phyloP scores from a whole-genome alignment of 768 basidiomycete genomes.

The Boletellus ananas region DNA sequence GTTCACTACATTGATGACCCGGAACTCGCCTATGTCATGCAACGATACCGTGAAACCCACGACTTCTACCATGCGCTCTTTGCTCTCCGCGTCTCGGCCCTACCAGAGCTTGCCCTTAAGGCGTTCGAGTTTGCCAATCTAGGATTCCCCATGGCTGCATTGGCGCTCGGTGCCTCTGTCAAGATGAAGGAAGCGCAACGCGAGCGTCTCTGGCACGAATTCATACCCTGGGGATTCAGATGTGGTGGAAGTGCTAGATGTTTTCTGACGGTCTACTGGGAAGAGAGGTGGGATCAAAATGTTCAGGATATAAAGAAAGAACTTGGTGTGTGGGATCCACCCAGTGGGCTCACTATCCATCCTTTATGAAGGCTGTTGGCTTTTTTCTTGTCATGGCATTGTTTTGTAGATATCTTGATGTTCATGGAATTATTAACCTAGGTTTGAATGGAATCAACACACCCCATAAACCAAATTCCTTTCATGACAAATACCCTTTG shows the following conservation, averaged over 20 bases:
- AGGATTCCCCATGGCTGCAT: constrained; percentile 79
- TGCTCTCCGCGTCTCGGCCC: constrained; percentile 83
- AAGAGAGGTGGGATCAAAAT: constrained; percentile 85
- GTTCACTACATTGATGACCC: constrained; percentile 94
- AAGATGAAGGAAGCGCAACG: constrained; percentile 41
- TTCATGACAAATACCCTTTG: no score
- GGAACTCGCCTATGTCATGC: constrained; percentile 96
- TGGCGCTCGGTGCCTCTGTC: constrained; percentile 59
- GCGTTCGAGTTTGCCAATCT: constrained; percentile 93
- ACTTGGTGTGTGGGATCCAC: constrained; percentile 82
- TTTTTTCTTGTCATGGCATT: neutral
- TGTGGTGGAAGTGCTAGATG: constrained; percentile 73
- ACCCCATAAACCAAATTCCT: no score
- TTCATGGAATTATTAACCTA: neutral
- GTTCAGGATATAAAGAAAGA: constrained; percentile 81
- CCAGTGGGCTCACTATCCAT: constrained; percentile 32
- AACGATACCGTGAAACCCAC: constrained; percentile 96
- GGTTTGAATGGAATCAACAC: neutral
- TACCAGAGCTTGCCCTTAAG: constrained; percentile 91
- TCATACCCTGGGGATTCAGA: constrained; percentile 88
- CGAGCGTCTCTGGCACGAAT: constrained; percentile 66
- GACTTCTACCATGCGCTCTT: constrained; percentile 95
- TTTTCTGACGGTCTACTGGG: constrained; percentile 93
- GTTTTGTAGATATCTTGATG: no score
- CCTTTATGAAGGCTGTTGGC: neutral